Conservation (phyloP, 1,284 basidiomycete species). For the Abortiporus biennis region DNA sequence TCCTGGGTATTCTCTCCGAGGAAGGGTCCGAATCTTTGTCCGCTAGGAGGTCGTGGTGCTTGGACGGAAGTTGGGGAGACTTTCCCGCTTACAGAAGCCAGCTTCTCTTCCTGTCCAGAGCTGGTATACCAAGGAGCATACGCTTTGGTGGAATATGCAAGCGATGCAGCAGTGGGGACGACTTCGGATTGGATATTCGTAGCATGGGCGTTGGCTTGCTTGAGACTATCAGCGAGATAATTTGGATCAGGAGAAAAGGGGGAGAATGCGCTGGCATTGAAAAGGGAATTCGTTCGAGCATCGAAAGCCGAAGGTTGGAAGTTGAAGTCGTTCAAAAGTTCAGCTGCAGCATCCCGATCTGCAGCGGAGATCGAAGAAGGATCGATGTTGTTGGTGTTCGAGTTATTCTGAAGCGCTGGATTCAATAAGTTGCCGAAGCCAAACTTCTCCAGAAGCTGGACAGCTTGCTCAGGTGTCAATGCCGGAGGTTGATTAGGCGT, state of each 20-base stretch:
- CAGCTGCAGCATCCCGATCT: not conserved
- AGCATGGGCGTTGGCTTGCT: slow-evolving; percentile 15
- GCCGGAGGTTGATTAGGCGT: slow-evolving; percentile 15
- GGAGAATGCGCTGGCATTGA: slow-evolving; percentile 25
- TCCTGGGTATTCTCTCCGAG: slow-evolving; percentile 27
- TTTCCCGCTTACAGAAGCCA: slow-evolving; percentile 26
- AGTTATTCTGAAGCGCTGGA: slow-evolving; percentile 14
- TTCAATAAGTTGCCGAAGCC: slow-evolving; percentile 37
- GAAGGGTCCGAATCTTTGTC: slow-evolving; percentile 37
- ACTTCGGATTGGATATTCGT: too few species aligned
- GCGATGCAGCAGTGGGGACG: slow-evolving; percentile 20
- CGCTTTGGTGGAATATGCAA: slow-evolving; percentile 34
- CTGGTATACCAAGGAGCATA: slow-evolving; percentile 41
- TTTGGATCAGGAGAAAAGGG: slow-evolving; percentile 37
- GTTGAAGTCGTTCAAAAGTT: not conserved
- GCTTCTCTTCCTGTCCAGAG: slow-evolving; percentile 21
- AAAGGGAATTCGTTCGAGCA: slow-evolving; percentile 11
- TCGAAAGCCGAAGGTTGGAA: slow-evolving; percentile 16
- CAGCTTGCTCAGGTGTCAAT: slow-evolving; percentile 60
- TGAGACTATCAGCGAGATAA: slow-evolving; percentile 21
- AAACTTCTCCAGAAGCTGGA: slow-evolving; percentile 61
- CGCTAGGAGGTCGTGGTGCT: slow-evolving; percentile 32
- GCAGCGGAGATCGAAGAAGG: not conserved
- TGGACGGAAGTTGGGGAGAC: slow-evolving; percentile 36
- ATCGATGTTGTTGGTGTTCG: not conserved